Conservation (phyloP, 1,139 yeast species). For the Hansenula lynferdii region DNA sequence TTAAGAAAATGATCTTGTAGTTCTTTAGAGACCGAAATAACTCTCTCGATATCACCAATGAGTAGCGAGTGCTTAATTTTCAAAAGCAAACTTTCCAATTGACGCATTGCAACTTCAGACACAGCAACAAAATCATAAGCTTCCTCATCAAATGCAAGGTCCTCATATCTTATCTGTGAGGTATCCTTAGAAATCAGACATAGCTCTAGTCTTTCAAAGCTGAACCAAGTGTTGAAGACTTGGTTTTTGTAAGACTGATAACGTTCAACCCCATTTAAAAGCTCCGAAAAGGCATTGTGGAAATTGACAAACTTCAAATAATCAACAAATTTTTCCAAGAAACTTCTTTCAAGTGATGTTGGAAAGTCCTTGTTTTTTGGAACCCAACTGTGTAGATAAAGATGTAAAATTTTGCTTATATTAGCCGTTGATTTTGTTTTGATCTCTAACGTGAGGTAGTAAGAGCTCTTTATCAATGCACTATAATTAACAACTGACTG, state of each 20-base stretch:
- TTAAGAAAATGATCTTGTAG: conserved; percentile 2
- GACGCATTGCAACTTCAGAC: conserved; percentile 4
- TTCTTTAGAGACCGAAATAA: conserved; percentile 6
- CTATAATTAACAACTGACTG: conserved; percentile 20
- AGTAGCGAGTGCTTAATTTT: conserved; percentile 12
- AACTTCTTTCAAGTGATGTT: conserved; percentile 29
- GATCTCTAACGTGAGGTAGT: conserved; percentile 28
- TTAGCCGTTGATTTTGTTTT: conserved; percentile 24
- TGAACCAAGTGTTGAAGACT: conserved; percentile 12
- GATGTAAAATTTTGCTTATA: conserved; percentile 22
- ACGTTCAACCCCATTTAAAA: conserved; percentile 19
- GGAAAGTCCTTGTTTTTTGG: conserved; percentile 11
- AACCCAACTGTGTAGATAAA: conserved; percentile 27
- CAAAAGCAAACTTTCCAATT: conserved; percentile 9
- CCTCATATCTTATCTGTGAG: not conserved
- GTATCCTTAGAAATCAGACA: conserved; percentile 7
- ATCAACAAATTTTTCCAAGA: conserved; percentile 28
- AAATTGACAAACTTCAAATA: conserved; percentile 36
- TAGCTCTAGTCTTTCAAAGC: conserved; percentile 9
- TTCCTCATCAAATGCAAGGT: conserved; percentile 11
- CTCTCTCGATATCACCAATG: conserved; percentile 8
- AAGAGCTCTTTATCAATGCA: conserved; percentile 26
- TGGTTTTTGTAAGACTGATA: conserved; percentile 3
- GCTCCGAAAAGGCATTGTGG: conserved; percentile 25
- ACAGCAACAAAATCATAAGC: conserved; percentile 1